A percentile compares a stretch with the other conserved stretches of the same genome.
Conservation (phyloP, 225 moss, liverwort and hornwort genomes). For the Marchantia paleacea region DNA sequence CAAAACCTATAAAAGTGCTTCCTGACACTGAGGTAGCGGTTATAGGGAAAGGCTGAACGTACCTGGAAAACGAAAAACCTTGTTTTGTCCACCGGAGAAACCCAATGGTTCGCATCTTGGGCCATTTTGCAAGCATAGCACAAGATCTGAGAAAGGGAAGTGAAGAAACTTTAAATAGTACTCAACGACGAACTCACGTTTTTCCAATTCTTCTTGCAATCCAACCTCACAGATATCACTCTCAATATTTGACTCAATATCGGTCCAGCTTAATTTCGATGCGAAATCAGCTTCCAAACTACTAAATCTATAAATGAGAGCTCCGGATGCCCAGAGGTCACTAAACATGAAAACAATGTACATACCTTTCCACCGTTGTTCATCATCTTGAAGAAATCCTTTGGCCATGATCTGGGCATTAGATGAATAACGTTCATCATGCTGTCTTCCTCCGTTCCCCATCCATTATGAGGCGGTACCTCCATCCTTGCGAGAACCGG, state of each 20-base stretch:
- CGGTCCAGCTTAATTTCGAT: not conserved
- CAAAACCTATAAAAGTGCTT: too few species aligned
- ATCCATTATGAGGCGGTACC: conserved; percentile 89
- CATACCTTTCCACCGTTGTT: conserved; percentile 79
- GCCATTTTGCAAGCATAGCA: conserved; percentile 68
- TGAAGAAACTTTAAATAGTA: not conserved
- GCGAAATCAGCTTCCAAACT: not conserved
- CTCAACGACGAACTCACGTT: not conserved
- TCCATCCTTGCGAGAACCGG: conserved; percentile 89
- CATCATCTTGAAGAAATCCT: conserved; percentile 88
- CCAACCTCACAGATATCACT: not conserved
- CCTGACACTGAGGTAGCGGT: too few species aligned
- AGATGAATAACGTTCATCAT: conserved; percentile 85
- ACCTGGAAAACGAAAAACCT: conserved; percentile 62
- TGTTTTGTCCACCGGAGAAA: conserved; percentile 80
- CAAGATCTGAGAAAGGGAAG: conserved; percentile 45
- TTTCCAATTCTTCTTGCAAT: not conserved
- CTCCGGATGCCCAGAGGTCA: not conserved
- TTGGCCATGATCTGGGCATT: conserved; percentile 70
- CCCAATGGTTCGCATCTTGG: conserved; percentile 64
- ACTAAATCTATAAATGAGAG: not conserved
- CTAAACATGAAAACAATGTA: not conserved
- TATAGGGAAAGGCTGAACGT: not conserved
- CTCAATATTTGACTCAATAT: not conserved
- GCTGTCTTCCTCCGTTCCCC: conserved; percentile 80